Evolutionary conservation across 768 basidiomycete species (phyloP), one percentile per base, ranked within the genome.

Genomic region (Gelatoporia subvermispora): DNA sequence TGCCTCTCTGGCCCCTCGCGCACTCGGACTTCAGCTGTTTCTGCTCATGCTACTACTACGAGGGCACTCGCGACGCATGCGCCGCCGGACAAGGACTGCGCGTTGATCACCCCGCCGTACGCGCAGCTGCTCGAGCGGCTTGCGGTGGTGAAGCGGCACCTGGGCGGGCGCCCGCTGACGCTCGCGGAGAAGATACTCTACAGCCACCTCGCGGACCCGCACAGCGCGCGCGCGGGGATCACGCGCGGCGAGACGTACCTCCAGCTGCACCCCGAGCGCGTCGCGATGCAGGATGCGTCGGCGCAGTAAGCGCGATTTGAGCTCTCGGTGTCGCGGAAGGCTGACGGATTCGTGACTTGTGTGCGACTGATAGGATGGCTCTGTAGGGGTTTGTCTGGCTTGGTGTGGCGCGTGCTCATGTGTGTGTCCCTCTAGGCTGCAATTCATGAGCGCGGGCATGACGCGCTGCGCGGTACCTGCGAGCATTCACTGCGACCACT

Each of bases 121-220:
- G 52, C 76, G 2, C 65, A 68, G 35, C 74, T 98, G 34, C 74
- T 88, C 28, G 61, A 76, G 56, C 93, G 85, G 42, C 78, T 96
- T 48, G 72, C 78, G 45, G 68, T 68, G 45, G 89, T 92, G 45
- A 81, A 88, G 38, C 64, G 75, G 47, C 68, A 88, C 39, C 75
- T 98, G 48, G 69, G 74, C 56, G 74, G 81, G 56, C 74, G 84
- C 46, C 94, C 93, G 34, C 71, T 99, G 47, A 92, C 93, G 2
- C 75, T 99, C n/a, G 87, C 94, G 18, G 96, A 99, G 69, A 99
- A 99, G 76, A 94, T 98, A 37, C 75, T 99, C 24, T 98, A 96
- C 69, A 85, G 90, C 59, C 96, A 99, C 68, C 72, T 97, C 47
- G 69, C 80, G 53, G 79, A 95, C 57, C 90, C 91, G 3, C 79